Base-by-base conservation (phyloP, 768 basidiomycete genomes). In the Trametes meyenii region DNA sequence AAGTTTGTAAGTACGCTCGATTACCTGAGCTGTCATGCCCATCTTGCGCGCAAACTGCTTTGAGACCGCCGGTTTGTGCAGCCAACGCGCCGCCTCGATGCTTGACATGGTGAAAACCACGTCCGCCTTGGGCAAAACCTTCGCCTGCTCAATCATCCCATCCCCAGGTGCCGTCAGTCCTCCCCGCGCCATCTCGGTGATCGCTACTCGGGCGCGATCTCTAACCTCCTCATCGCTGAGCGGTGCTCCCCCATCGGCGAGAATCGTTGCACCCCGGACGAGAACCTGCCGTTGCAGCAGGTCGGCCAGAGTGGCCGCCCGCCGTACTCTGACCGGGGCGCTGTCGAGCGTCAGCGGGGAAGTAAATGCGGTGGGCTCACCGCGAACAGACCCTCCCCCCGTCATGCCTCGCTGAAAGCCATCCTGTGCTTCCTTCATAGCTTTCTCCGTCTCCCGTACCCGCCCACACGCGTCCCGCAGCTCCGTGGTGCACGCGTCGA, bases 1-100 rank as follows among this genome's bases (percentile, higher is more conserved):
- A 1, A 60, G 44, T 36, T 40, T 53, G 45, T 54, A 60, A 4
- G 59, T 60, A 36, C 58, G 50, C 50, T 53, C 51, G 35, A 60
- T 23, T 8, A 60, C 14, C 14, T 53, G 50, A 5, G 44, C 50
- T 0, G 35, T 24, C 26, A 53, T 21, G 1, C 58, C 58, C 43
- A 60, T 60, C 36, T 60, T 60, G 19, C 50, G 50, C 12, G 58
- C 43, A n/a, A 60, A 60, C 6, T 29, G 35, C 16, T 52, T 53
- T 1, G 35, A 43, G 2, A 60, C 58, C 5, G 50, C 3, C n/a
- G 58, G 51, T 17, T 40, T 53, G 44, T 24, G 51, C 8, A 60
- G n/a, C 59, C 52, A 60, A 2, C 14, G 33, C 0, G 51, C 59
- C 44, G 24, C 23, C 23, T 49, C 44, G 11, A 3, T 5, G 8